Percentiles rank a stretch among this genome's conserved stretches.
Conservation (phyloP, 495 filamentous ascomycete genomes). For the Lichina pygmaea region DNA sequence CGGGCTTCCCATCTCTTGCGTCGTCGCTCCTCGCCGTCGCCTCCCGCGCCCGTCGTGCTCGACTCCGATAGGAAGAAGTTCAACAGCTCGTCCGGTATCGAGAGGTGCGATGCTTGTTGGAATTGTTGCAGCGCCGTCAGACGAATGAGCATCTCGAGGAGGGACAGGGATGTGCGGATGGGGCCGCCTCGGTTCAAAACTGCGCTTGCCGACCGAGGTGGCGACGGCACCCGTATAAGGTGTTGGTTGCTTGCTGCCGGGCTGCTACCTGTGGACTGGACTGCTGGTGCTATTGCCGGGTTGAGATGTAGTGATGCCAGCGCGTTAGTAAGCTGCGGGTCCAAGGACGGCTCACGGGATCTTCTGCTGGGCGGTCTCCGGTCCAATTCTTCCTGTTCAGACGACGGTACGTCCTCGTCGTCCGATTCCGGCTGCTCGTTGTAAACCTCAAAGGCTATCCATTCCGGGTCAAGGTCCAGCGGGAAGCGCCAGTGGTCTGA, state of each 20-base stretch:
- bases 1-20: slow-evolving; percentile 45
- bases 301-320: slow-evolving; percentile 10
- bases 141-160: slow-evolving; percentile 82
- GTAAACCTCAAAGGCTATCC: slow-evolving; percentile 84
- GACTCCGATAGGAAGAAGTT: slow-evolving; percentile 84
- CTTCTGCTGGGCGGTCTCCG: background rate
- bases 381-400: background rate
- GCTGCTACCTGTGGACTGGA: background rate
- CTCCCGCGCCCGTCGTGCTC: slow-evolving; percentile 41
- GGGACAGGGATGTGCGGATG: slow-evolving; percentile 65
- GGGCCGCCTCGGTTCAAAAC: background rate
- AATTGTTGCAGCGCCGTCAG: slow-evolving; percentile 89
- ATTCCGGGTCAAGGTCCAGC: slow-evolving; percentile 65
- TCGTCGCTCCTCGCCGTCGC: slow-evolving; percentile 41
- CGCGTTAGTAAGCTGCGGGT: slow-evolving; percentile 17
- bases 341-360: slow-evolving; percentile 9
- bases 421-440: slow-evolving; percentile 24
- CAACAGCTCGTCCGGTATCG: slow-evolving; percentile 82
- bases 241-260: background rate
- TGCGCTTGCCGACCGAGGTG: background rate
- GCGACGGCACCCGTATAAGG: slow-evolving; percentile 9
- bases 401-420: slow-evolving; percentile 14
- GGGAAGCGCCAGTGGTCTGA: slow-evolving; percentile 38
- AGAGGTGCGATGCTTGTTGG: slow-evolving; percentile 74
- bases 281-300: slow-evolving; percentile 2